Conservation (phyloP, 192 early-diverging fungal species). For the Piromyces sp. region DNA sequence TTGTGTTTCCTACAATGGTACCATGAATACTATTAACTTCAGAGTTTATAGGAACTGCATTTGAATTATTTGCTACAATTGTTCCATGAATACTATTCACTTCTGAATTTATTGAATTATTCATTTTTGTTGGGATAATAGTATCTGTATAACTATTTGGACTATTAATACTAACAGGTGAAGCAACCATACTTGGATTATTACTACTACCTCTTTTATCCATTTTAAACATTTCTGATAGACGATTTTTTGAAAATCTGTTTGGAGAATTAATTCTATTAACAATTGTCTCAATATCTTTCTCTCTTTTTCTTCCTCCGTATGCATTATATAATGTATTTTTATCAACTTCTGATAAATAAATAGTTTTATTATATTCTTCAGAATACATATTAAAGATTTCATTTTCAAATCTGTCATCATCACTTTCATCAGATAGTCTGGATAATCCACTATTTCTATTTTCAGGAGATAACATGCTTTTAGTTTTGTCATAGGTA, state of each 20-base stretch:
- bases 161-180: background rate
- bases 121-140: background rate
- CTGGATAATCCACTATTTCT: background rate
- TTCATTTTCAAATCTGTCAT: background rate
- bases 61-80: background rate
- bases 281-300: background rate
- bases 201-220: background rate
- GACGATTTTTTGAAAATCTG: background rate
- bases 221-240: background rate
- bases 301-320: background rate
- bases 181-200: background rate
- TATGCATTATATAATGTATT: background rate
- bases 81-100: background rate
- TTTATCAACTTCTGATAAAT: background rate
- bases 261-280: background rate
- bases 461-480: background rate
- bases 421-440: background rate
- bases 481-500: background rate
- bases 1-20: background rate
- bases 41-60: background rate
- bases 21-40: background rate
- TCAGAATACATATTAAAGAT: conserved; percentile 13
- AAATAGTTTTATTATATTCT: conserved; percentile 9
- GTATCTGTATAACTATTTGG: background rate
- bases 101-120: background rate